Conservation (phyloP, 148 eudicot species). For the Nyssa sinensis region DNA sequence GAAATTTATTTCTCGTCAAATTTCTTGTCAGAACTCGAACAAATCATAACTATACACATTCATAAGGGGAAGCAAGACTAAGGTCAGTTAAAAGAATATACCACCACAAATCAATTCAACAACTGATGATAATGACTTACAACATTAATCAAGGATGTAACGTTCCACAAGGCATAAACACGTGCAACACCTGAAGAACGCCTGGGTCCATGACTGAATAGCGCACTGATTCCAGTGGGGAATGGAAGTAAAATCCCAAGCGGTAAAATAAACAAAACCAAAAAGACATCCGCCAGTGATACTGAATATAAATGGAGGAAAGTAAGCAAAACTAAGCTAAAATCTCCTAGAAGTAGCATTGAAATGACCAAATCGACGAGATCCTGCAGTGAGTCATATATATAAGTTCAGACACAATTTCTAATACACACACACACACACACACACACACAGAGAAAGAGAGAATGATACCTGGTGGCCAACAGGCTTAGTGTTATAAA, state of each 20-base stretch:
- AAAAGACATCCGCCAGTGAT: conserved; percentile 69
- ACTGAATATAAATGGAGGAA: conserved; percentile 94
- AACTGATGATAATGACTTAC: conserved; percentile 47
- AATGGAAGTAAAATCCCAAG: conserved; percentile 94
- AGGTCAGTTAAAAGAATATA: neutral
- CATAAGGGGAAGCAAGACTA: neutral
- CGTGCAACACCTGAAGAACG: conserved; percentile 98
- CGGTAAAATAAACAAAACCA: conserved; percentile 75
- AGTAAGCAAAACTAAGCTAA: conserved; percentile 91
- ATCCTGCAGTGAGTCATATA: conserved; percentile 73
- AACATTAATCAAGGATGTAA: conserved; percentile 84
- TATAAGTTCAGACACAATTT: neutral
- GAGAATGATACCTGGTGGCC: conserved; percentile 79
- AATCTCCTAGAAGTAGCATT: conserved; percentile 82
- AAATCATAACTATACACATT: neutral
- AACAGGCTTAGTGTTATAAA: conserved; percentile 91
- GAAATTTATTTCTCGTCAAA: neutral
- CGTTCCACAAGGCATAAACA: conserved; percentile 90
- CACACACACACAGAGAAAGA: neutral
- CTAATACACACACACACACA: neutral
- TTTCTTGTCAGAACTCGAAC: neutral
- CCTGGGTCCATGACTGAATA: conserved; percentile 95
- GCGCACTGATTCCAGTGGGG: conserved; percentile 97
- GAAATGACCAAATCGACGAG: conserved; percentile 98
- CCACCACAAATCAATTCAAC: conserved; percentile 1